Conservation (phyloP, 2,329 filamentous ascomycete species). For the Stemphylium lycopersici region DNA sequence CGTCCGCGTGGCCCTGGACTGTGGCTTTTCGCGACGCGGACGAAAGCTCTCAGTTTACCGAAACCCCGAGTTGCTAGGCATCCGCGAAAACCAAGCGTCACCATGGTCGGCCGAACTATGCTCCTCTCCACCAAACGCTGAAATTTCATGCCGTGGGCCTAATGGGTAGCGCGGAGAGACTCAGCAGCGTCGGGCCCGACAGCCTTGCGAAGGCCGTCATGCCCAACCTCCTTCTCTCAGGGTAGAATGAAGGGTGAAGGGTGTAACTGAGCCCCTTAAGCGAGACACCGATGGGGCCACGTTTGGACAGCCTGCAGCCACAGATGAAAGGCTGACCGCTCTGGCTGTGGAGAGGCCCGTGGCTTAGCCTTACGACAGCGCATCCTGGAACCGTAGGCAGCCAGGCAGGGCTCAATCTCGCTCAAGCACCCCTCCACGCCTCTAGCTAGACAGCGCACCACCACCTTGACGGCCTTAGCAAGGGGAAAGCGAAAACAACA, state of each 20-base stretch:
- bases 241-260: conserved; percentile 10
- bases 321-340: conserved; percentile 37
- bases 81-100: conserved; percentile 7
- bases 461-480: conserved; percentile 2
- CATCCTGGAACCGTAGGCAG: conserved; percentile 25
- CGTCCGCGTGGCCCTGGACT: conserved; percentile 4
- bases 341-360: conserved; percentile 22
- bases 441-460: conserved; percentile 15
- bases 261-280: conserved; percentile 8
- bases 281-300: conserved; percentile 23
- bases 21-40: conserved; percentile 11
- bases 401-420: conserved; percentile 20
- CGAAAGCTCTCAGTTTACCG: conserved; percentile 17
- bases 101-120: conserved; percentile 23
- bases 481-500: conserved; percentile 9
- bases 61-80: conserved; percentile 17
- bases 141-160: conserved; percentile 9
- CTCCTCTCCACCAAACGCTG: conserved; percentile 11
- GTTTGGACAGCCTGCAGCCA: conserved; percentile 33
- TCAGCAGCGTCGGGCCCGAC: conserved; percentile 4
- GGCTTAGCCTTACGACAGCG: conserved; percentile 36
- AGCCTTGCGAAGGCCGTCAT: conserved; percentile 1
- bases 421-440: conserved; percentile 10
- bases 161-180: conserved; percentile 5
- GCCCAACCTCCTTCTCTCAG: not conserved